Evolutionary conservation across 208 protist genomes (phyloP).

Genomic region (Leishmania major): DNA sequence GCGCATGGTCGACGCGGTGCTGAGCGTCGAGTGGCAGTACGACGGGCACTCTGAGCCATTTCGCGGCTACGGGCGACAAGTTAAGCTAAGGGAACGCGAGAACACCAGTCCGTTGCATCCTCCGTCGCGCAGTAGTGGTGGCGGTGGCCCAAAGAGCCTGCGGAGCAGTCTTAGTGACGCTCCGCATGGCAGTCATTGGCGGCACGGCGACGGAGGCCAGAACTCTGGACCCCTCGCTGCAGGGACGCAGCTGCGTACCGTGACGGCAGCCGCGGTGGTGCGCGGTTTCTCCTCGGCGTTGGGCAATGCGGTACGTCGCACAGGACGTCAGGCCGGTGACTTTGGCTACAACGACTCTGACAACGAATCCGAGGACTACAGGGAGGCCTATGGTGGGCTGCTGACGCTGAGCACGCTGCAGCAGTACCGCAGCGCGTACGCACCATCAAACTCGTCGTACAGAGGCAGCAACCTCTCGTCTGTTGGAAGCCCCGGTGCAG

Average conservation of each 20-base stretch:
- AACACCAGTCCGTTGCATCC: neutral
- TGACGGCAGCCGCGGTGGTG: slow-evolving; percentile 36
- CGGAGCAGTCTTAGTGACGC: neutral
- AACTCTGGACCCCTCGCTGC: neutral
- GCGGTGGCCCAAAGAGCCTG: neutral
- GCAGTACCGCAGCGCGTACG: slow-evolving; percentile 18
- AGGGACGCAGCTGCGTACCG: slow-evolving; percentile 12
- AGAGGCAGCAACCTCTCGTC: slow-evolving; percentile 33
- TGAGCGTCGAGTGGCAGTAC: slow-evolving; percentile 63
- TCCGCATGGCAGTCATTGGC: neutral
- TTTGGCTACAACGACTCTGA: slow-evolving; percentile 54
- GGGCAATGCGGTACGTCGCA: slow-evolving; percentile 39
- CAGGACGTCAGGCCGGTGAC: slow-evolving; percentile 32
- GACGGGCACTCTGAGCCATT: slow-evolving; percentile 13
- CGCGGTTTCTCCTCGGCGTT: slow-evolving; percentile 54
- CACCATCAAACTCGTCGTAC: slow-evolving; percentile 25
- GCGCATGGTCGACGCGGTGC: slow-evolving; percentile 53
- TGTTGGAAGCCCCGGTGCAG: slow-evolving; percentile 14
- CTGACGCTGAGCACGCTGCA: slow-evolving; percentile 35
- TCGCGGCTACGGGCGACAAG: slow-evolving; percentile 10
- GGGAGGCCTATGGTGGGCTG: slow-evolving; percentile 51
- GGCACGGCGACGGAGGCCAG: neutral
- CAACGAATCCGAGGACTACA: slow-evolving; percentile 51
- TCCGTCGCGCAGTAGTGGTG: neutral
- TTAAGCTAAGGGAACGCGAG: neutral